Conservation (phyloP, 257 asterid genomes). For the Forsythia suspensa region DNA sequence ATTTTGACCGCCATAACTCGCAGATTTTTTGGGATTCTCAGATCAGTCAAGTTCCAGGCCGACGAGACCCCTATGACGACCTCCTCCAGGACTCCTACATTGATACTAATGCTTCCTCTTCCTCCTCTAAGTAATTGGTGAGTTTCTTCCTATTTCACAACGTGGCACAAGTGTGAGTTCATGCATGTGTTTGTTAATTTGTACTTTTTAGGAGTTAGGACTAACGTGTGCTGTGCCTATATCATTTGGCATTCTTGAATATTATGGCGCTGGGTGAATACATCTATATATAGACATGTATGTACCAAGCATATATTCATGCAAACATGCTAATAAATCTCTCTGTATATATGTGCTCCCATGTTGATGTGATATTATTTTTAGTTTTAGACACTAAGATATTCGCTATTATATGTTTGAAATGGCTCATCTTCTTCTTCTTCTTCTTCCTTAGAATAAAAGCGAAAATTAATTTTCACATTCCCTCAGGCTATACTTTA, state of each 20-base stretch:
- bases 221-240: neutral
- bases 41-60: conserved; percentile 83
- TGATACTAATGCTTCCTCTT: conserved; percentile 22
- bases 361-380: neutral
- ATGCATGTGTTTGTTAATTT: neutral
- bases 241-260: neutral
- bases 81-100: conserved; percentile 43
- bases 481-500: neutral
- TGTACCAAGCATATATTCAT: neutral
- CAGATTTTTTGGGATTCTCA: conserved; percentile 67
- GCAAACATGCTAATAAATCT: neutral
- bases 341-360: neutral
- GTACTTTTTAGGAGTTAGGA: neutral
- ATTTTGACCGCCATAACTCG: conserved; percentile 77
- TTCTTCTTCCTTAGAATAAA: neutral
- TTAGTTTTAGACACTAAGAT: neutral
- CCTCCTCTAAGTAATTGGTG: conserved; percentile 39
- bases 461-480: neutral
- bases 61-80: conserved; percentile 85
- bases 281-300: neutral
- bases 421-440: neutral
- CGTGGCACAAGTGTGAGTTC: neutral
- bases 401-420: neutral
- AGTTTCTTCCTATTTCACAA: neutral
- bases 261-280: neutral